Evolutionary conservation across 2,329 filamentous ascomycete genomes (phyloP), one percentile per base, ranked within the genome.

Genomic region (Fusarium xylarioides): DNA sequence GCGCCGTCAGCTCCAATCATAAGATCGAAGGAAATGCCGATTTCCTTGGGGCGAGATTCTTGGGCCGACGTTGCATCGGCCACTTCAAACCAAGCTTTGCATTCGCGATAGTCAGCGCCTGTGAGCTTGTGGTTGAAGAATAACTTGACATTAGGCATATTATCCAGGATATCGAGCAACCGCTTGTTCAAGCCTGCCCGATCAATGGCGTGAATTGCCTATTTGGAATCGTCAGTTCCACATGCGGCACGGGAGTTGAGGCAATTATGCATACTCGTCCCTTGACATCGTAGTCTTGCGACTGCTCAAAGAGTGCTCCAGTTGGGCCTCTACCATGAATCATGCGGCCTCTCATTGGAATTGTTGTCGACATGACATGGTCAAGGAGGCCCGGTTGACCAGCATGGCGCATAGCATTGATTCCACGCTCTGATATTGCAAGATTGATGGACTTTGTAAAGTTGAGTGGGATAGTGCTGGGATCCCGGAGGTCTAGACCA

Each of bases 361-460:
- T 94, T 0, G 95, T 95, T 57, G 92, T 90, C 2, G 85, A 85
- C 77, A 97, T 87, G 37, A 98, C 90, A 75, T 91, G 87, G 18
- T 95, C 87, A 37, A 97, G 85, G 40, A 98, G 87, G 7, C 86
- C 87, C 7, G 89, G 83, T 37, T 91, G 88, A 32, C 90, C 89
- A 4, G 93, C 90, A 76, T 93, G 86, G 58, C 89, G 89, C 83
- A 99, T 91, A 28, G 95, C 93, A 81, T 96, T 93, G 81, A 98
- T 95, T 37, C 96, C 96, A 66, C 96, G 91, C 81, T 98, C 95
- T 1, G 96, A 98, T 2, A 99, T 86, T 28, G 96, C 95, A 62
- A 99, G 85, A 80, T 99, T 99, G 85, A 99, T 99, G n/a, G 96
- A 98, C 81, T 95, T 97, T 68, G 95, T 97, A 80, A 98, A 98